Evolutionary conservation across 495 filamentous ascomycete genomes (phyloP).

Genomic region (Lophiostoma macrostomum): DNA sequence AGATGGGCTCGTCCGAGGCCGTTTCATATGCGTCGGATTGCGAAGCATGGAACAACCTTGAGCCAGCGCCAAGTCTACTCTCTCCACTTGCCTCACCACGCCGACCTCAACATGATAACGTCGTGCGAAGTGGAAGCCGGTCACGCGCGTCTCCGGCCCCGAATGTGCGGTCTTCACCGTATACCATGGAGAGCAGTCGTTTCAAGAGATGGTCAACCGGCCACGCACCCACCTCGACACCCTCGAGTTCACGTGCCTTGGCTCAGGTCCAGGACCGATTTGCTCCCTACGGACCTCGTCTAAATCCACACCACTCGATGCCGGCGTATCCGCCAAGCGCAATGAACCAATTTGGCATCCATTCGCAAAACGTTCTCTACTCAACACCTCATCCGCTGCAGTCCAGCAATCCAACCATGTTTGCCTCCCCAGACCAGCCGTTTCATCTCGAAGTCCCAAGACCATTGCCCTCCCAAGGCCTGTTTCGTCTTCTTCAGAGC

Average conservation of each 20-base stretch:
- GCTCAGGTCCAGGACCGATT: conserved; percentile 35
- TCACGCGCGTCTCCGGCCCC: conserved; percentile 65
- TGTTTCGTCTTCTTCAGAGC: conserved; percentile 66
- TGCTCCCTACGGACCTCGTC: conserved; percentile 25
- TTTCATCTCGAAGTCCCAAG: conserved; percentile 36
- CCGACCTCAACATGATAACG: conserved; percentile 32
- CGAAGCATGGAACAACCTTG: conserved; percentile 34
- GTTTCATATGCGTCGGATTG: conserved; percentile 36
- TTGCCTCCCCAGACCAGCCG: conserved; percentile 42
- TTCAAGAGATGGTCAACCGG: conserved; percentile 73
- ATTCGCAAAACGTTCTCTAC: conserved; percentile 31
- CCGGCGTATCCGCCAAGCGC: conserved; percentile 45
- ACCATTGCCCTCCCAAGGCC: conserved; percentile 59
- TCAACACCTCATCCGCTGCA: conserved; percentile 32
- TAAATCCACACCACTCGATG: conserved; percentile 47
- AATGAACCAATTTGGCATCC: conserved; percentile 21
- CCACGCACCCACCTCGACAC: conserved; percentile 52
- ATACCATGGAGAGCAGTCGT: conserved; percentile 56
- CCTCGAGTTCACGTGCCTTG: conserved; percentile 52
- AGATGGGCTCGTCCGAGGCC: conserved; percentile 31
- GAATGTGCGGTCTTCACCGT: conserved; percentile 60
- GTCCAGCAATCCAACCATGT: conserved; percentile 38
- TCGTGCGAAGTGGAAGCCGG: conserved; percentile 41
- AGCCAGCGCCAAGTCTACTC: conserved; percentile 32
- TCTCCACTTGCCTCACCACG: conserved; percentile 36